phyloP scores from a whole-genome alignment of 805 yeast species.

The Wickerhamiella lipophila region DNA sequence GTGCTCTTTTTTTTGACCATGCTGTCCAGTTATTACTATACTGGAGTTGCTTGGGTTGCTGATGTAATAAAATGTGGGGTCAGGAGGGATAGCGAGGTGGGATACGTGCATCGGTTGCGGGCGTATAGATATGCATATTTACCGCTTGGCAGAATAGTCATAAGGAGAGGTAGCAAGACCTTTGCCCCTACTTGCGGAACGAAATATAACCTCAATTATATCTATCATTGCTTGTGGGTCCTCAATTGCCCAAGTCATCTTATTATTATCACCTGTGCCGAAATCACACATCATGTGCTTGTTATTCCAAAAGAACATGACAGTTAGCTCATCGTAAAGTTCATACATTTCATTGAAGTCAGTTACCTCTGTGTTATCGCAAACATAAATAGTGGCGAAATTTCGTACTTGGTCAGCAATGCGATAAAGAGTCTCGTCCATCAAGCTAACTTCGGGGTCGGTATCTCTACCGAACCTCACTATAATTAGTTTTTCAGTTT shows the following conservation, averaged over 20 bases:
- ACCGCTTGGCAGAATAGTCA: constrained; percentile 19
- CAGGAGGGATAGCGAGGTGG: not conserved
- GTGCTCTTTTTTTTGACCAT: constrained; percentile 3
- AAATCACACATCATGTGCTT: constrained; percentile 97
- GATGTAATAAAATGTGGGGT: not conserved
- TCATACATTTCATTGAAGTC: constrained; percentile 89
- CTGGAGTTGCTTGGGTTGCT: not conserved
- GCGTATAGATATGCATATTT: not conserved
- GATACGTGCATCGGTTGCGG: not conserved
- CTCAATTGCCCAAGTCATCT: constrained; percentile 65
- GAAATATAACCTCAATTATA: constrained; percentile 72
- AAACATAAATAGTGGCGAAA: constrained; percentile 76
- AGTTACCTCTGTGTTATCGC: constrained; percentile 79
- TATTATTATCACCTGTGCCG: constrained; percentile 96
- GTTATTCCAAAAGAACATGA: constrained; percentile 88
- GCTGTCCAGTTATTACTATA: not conserved
- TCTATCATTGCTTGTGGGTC: constrained; percentile 86
- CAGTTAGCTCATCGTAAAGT: constrained; percentile 74
- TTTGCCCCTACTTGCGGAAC: constrained; percentile 87
- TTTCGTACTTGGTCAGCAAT: constrained; percentile 74
- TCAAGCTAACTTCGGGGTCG: constrained; percentile 68
- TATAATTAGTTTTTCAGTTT: constrained; percentile 76
- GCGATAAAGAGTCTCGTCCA: constrained; percentile 75
- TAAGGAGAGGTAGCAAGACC: constrained; percentile 81
- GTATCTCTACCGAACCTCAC: constrained; percentile 75